These are phyloP conservation scores for Leishmania lainsoni DNA, from an alignment of 208 protist genomes.

Conservation along the genomic window DNA sequence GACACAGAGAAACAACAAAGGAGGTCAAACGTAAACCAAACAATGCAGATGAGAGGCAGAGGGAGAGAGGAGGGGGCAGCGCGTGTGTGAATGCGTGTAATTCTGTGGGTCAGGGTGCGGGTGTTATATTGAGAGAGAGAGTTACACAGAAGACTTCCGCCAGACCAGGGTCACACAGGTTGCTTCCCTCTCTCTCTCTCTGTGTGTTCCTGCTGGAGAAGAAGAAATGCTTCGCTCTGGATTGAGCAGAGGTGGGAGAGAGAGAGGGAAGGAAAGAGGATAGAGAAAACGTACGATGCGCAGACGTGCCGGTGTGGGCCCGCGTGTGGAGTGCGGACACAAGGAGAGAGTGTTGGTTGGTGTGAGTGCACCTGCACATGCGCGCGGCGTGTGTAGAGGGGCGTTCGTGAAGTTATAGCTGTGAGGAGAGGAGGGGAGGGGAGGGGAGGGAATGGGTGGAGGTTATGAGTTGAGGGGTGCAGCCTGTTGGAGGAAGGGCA, in stretches of 20 bases:
- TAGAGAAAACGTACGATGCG: neutral
- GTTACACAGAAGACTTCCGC: neutral
- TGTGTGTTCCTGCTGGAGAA: neutral
- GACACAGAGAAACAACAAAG: too few relatives aligned
- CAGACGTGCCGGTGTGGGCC: neutral
- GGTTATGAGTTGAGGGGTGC: neutral
- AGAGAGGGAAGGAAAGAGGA: neutral
- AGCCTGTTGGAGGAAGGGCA: neutral
- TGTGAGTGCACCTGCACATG: neutral
- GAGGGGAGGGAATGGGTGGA: neutral
- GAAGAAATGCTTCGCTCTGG: neutral
- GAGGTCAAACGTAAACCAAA: conserved; percentile 1
- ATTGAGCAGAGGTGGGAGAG: neutral
- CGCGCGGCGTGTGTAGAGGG: neutral
- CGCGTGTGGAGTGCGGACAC: too few relatives aligned
- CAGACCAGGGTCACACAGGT: neutral
- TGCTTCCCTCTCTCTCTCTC: neutral
- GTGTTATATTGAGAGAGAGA: neutral
- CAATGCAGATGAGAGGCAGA: neutral
- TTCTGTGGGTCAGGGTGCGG: neutral
- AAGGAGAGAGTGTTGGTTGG: too few relatives aligned
- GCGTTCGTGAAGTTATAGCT: neutral
- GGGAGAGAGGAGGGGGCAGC: neutral
- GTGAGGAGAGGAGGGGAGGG: neutral
- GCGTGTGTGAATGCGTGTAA: too few relatives aligned